Conservation (phyloP, 768 basidiomycete species). For the Calocybe cyanea region DNA sequence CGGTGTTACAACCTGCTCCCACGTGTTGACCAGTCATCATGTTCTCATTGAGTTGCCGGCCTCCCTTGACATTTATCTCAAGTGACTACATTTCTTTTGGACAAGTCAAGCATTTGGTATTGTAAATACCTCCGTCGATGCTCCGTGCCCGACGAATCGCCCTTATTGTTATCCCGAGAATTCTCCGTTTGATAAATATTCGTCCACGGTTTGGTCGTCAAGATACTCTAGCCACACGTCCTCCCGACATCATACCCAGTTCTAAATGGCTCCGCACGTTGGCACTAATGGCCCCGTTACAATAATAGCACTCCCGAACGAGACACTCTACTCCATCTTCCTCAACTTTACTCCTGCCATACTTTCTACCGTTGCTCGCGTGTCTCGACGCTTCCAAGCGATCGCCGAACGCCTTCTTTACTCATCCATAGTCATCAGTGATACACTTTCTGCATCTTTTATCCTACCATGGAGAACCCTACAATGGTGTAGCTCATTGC, state of each 20-base stretch:
- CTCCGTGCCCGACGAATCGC: slow-evolving; percentile 34
- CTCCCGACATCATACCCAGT: slow-evolving; percentile 7
- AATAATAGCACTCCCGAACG: slow-evolving; percentile 45
- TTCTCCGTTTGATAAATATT: slow-evolving; percentile 33
- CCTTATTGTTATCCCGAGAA: slow-evolving; percentile 29
- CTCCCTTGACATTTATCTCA: too few species aligned
- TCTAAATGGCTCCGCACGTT: slow-evolving; percentile 9
- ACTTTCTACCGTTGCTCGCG: slow-evolving; percentile 38
- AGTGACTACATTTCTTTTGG: not conserved
- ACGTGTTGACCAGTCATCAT: slow-evolving; percentile 7
- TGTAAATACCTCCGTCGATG: slow-evolving; percentile 31
- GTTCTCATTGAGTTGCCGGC: too few species aligned
- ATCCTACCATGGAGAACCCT: slow-evolving; percentile 40
- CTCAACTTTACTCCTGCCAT: slow-evolving; percentile 29
- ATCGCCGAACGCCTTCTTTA: slow-evolving; percentile 62
- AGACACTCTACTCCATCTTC: slow-evolving; percentile 51
- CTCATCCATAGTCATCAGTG: slow-evolving; percentile 45
- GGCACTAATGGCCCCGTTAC: slow-evolving; percentile 10
- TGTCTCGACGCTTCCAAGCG: slow-evolving; percentile 44
- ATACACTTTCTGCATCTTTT: slow-evolving; percentile 38
- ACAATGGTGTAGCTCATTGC: slow-evolving; percentile 51
- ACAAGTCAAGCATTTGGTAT: not conserved
- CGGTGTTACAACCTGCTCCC: slow-evolving; percentile 2
- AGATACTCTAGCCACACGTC: slow-evolving; percentile 6
- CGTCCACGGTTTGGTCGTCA: slow-evolving; percentile 9